A percentile compares a stretch with the other conserved stretches of the same genome.
These are phyloP conservation scores for Triglochin maritima DNA, from an alignment of 106 monocot species.

Conservation along the genomic window DNA sequence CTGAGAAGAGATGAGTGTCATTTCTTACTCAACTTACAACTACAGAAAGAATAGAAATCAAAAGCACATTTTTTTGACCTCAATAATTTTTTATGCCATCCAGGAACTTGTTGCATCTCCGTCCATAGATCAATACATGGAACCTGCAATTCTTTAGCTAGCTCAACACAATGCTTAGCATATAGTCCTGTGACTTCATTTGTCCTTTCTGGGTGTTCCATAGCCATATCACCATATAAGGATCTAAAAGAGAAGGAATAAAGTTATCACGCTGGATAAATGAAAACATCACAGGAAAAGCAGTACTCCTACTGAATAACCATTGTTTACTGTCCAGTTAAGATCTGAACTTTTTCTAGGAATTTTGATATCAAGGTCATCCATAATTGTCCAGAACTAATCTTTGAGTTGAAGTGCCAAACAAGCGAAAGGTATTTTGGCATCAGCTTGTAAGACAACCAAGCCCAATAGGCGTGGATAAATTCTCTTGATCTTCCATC, in stretches of 20 bases:
- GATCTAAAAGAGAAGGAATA: conserved; percentile 26
- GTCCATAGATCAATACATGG: conserved; percentile 71
- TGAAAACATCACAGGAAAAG: background rate
- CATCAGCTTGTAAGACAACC: too few relatives aligned
- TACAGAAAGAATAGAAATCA: background rate
- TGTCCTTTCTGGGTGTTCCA: conserved; percentile 74
- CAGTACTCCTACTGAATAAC: too few relatives aligned
- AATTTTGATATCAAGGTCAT: too few relatives aligned
- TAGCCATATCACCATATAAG: conserved; percentile 73
- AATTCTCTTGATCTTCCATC: too few relatives aligned
- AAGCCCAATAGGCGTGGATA: too few relatives aligned
- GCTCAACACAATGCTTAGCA: conserved; percentile 54
- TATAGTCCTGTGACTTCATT: conserved; percentile 72
- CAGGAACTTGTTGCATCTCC: conserved; percentile 62
- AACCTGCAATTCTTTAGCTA: conserved; percentile 58
- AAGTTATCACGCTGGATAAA: background rate
- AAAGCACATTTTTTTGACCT: conserved; percentile 29
- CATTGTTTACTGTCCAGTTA: too few relatives aligned
- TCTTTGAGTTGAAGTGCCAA: too few relatives aligned
- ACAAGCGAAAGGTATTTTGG: too few relatives aligned
- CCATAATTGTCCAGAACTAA: too few relatives aligned
- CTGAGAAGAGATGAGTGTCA: conserved; percentile 14
- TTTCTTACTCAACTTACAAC: background rate
- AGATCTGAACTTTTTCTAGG: too few relatives aligned
- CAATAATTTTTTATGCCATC: conserved; percentile 72